These are phyloP conservation scores for Pinus taeda DNA, from an alignment of 75 land plant species.

Conservation along the genomic window DNA sequence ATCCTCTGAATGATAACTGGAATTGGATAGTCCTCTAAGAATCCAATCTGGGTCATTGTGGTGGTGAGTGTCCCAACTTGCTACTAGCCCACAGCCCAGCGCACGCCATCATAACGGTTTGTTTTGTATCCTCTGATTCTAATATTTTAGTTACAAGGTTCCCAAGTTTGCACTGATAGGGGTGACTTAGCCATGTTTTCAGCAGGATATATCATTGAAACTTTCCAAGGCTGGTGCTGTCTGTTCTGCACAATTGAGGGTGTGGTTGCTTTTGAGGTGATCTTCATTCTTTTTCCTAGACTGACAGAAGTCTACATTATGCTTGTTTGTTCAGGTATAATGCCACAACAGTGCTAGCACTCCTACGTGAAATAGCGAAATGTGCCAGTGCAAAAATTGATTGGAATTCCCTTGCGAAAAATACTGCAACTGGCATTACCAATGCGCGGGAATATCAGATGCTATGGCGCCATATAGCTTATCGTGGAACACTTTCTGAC, in stretches of 20 bases:
- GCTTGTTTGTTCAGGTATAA: slow-evolving; percentile 50
- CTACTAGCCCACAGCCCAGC: not conserved
- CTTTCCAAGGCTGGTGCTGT: not conserved
- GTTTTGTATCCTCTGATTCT: not conserved
- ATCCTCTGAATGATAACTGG: no score
- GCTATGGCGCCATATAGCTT: slow-evolving; percentile 90
- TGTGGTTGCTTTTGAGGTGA: not conserved
- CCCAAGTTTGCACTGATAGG: not conserved
- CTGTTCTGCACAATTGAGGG: not conserved
- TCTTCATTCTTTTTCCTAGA: not conserved
- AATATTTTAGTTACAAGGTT: not conserved
- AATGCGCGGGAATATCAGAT: slow-evolving; percentile 84
- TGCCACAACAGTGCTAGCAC: slow-evolving; percentile 57
- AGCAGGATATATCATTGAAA: not conserved
- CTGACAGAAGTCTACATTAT: not conserved
- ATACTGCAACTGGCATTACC: slow-evolving; percentile 75
- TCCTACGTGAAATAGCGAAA: slow-evolving; percentile 73
- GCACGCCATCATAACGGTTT: not conserved
- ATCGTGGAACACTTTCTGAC: slow-evolving; percentile 41
- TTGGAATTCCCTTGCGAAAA: slow-evolving; percentile 68
- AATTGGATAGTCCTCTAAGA: no score
- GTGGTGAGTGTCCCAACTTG: not conserved
- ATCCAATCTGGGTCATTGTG: no score
- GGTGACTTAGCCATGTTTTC: not conserved
- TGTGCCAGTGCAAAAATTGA: slow-evolving; percentile 47